Conservation (phyloP, 371 early-diverging fungal genomes). For the Mucor racemosus region DNA sequence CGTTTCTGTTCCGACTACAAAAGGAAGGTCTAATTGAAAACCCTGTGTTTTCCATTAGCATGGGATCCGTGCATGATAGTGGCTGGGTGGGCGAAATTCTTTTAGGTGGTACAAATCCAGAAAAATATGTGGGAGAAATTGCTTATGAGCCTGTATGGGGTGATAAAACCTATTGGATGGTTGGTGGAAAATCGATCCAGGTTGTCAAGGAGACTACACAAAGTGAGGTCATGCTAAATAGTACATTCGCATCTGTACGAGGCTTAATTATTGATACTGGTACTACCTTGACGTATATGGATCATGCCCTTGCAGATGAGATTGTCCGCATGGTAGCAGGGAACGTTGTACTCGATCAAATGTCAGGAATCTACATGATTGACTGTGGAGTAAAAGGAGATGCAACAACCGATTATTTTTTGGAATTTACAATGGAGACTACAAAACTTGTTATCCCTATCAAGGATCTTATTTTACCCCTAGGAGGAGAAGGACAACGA, state of each 20-base stretch:
- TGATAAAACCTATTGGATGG: conserved; percentile 17
- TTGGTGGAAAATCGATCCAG: conserved; percentile 5
- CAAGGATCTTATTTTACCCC: conserved; percentile 33
- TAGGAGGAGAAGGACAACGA: conserved; percentile 19
- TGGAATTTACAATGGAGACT: conserved; percentile 6
- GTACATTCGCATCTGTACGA: conserved; percentile 17
- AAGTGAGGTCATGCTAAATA: background rate
- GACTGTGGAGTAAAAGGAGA: conserved; percentile 27
- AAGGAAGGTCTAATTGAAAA: conserved; percentile 21
- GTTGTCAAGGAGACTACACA: background rate
- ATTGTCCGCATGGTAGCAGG: conserved; percentile 32
- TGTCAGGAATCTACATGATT: conserved; percentile 34
- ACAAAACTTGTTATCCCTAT: conserved; percentile 24
- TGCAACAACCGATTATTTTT: conserved; percentile 1
- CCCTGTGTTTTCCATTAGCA: conserved; percentile 28
- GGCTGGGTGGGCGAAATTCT: conserved; percentile 50
- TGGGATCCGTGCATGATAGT: conserved; percentile 3
- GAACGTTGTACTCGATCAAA: conserved; percentile 36
- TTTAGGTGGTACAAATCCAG: conserved; percentile 58
- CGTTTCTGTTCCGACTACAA: conserved; percentile 27
- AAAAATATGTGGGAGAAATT: conserved; percentile 55
- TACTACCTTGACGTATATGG: conserved; percentile 24
- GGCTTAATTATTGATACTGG: conserved; percentile 35
- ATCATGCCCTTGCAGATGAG: conserved; percentile 23
- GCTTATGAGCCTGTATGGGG: conserved; percentile 40